Evolutionary conservation across 2,329 filamentous ascomycete species (phyloP), one percentile per base, ranked within the genome.

Genomic region (Colletotrichum musicola): DNA sequence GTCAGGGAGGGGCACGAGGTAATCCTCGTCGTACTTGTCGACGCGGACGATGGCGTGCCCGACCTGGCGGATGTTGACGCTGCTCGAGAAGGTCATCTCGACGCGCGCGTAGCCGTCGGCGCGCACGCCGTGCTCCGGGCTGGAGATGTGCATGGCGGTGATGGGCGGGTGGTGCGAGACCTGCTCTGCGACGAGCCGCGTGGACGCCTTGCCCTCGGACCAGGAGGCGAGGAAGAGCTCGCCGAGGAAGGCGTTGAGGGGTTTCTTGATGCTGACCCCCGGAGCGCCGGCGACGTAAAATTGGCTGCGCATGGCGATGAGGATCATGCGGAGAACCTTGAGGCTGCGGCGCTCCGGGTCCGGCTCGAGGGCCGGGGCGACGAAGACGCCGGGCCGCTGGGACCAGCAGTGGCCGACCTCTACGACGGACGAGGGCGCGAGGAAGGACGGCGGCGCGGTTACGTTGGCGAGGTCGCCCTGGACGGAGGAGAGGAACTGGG

Each of bases 111-210:
- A 86, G 3, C 85, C 85, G 69, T 85, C 80, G 3, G 84, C 81
- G 18, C 83, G 79, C 16, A 86, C 81, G 10, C 82, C 81, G 62
- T 83, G 77, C 13, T 79, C 76, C 16, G 76, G 71, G 72, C 84
- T 82, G 25, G 75, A 73, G 35, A 86, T 82, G 74, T 84, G 83
- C 76, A 86, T 85, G 2, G 85, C 84, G 3, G 85, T 86, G 50
- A 86, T 85, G 18, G 85, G 85, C 25, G 85, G 85, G 73, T 87
- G 85, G 68, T 87, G 85, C 71, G 81, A 83, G 69, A 87, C 85
- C 73, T 87, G 85, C 74, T 87, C 85, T 35, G 84, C 78, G 4
- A 81, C 75, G 20, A 82, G 74, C 4, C 72, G 69, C 6, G 76
- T 80, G 0, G 75, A 77, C 13, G 73, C 69, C 12, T 73, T 74